Conservation (phyloP, 139 green algal genomes). For the Spirogloea muscicola region DNA sequence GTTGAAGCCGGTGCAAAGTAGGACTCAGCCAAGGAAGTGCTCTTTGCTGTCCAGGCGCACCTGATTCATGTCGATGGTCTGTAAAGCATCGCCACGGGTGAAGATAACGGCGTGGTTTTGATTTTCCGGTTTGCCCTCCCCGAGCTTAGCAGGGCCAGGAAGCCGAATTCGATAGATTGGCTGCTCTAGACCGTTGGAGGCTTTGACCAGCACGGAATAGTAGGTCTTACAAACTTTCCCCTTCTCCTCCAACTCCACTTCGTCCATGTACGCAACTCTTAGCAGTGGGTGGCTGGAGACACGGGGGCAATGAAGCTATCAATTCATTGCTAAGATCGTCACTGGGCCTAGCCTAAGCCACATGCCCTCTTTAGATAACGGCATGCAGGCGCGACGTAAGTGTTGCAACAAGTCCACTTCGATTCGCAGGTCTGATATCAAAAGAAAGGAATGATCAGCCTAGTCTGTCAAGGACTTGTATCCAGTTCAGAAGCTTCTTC, state of each 20-base stretch:
- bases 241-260: slow-evolving; percentile 8
- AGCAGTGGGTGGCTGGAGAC: slow-evolving; percentile 15
- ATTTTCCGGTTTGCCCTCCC: slow-evolving; percentile 50
- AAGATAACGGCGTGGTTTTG: slow-evolving; percentile 51
- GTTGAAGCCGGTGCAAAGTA: background rate
- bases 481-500: background rate
- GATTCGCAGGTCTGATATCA: background rate
- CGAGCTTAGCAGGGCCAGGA: slow-evolving; percentile 33
- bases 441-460: background rate
- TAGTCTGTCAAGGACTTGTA: too few relatives aligned
- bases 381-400: background rate
- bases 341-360: background rate
- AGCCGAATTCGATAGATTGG: slow-evolving; percentile 43
- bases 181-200: slow-evolving; percentile 12
- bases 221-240: background rate
- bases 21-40: too few relatives aligned
- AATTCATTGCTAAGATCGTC: too few relatives aligned
- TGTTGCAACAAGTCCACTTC: background rate
- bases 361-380: too few relatives aligned
- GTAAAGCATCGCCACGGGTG: slow-evolving; percentile 42
- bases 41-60: background rate
- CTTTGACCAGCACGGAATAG: slow-evolving; percentile 32
- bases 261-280: slow-evolving; percentile 44
- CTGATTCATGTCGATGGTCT: slow-evolving; percentile 54
- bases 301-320: too few relatives aligned